Percentiles rank a stretch among this genome's conserved stretches.
These are phyloP conservation scores for Odonthalia washingtoniensis DNA, from an alignment of 31 red algal species.

Conservation along the genomic window DNA sequence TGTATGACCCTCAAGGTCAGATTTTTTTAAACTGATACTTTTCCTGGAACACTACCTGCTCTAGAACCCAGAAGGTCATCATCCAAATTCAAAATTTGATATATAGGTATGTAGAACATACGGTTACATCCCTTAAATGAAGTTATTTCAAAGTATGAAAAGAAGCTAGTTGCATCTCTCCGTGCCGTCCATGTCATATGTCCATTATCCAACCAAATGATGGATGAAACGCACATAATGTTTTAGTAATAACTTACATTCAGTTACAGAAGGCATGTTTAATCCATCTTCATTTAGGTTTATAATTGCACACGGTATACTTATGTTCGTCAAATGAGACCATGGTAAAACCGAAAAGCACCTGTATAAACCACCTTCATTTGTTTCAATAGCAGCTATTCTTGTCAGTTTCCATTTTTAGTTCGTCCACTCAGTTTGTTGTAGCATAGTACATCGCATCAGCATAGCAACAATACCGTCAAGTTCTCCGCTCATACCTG, in stretches of 20 bases:
- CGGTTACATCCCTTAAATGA: neutral
- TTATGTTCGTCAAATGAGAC: neutral
- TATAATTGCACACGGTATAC: neutral
- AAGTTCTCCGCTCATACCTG: no score
- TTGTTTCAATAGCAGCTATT: neutral
- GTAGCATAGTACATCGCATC: no score
- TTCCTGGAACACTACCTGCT: neutral
- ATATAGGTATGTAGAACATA: neutral
- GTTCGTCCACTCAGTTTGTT: neutral
- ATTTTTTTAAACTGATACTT: neutral
- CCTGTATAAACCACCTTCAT: neutral
- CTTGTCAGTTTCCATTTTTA: neutral
- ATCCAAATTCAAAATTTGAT: neutral
- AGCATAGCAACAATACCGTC: no score
- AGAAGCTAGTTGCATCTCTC: neutral
- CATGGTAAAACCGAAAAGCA: neutral
- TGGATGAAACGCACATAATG: neutral
- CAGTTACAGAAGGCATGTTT: neutral
- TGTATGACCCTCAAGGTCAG: neutral
- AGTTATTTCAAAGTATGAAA: neutral
- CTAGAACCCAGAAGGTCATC: neutral
- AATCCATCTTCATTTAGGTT: neutral
- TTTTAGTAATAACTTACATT: neutral
- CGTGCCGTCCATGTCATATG: neutral
- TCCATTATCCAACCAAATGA: neutral